phyloP scores from a whole-genome alignment of 2,329 filamentous ascomycete genomes.

The Pestalotiopsis fici region DNA sequence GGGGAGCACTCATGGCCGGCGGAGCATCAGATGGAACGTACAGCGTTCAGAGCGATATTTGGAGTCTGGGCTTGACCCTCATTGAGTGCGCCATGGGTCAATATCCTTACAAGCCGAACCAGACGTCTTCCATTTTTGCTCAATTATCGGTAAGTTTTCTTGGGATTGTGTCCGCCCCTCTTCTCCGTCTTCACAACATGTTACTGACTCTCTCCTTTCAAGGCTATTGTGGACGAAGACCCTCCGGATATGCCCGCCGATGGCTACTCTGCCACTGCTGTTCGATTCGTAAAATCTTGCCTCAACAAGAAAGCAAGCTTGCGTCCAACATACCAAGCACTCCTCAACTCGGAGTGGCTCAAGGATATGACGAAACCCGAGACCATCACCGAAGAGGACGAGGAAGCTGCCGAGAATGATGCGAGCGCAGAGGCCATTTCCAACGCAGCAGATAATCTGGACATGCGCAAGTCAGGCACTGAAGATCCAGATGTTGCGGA shows the following conservation, averaged over 20 bases:
- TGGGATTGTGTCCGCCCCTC: neutral
- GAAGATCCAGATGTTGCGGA: constrained; percentile 81
- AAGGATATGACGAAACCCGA: constrained; percentile 72
- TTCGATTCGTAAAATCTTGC: constrained; percentile 85
- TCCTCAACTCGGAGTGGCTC: constrained; percentile 90
- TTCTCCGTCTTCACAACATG: neutral
- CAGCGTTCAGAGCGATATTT: constrained; percentile 96
- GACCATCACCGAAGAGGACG: constrained; percentile 35
- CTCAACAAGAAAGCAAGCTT: constrained; percentile 90
- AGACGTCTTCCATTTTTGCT: constrained; percentile 97
- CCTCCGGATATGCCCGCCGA: constrained; percentile 81
- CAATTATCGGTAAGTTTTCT: constrained; percentile 85
- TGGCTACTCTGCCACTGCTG: constrained; percentile 76
- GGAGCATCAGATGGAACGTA: constrained; percentile 83
- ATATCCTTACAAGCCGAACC: constrained; percentile 96
- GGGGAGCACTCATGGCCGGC: constrained; percentile 74
- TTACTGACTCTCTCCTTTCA: constrained; percentile 13
- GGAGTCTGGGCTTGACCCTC: constrained; percentile 91
- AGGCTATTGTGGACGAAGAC: constrained; percentile 99
- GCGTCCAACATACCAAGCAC: constrained; percentile 89
- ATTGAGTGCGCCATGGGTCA: constrained; percentile 94
- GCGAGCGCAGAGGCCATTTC: constrained; percentile 39
- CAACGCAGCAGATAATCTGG: constrained; percentile 45
- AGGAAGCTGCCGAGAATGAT: constrained; percentile 32
- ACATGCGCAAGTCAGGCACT: constrained; percentile 45